phyloP scores from a whole-genome alignment of 106 monocot species.

The Iris macrosiphon region DNA sequence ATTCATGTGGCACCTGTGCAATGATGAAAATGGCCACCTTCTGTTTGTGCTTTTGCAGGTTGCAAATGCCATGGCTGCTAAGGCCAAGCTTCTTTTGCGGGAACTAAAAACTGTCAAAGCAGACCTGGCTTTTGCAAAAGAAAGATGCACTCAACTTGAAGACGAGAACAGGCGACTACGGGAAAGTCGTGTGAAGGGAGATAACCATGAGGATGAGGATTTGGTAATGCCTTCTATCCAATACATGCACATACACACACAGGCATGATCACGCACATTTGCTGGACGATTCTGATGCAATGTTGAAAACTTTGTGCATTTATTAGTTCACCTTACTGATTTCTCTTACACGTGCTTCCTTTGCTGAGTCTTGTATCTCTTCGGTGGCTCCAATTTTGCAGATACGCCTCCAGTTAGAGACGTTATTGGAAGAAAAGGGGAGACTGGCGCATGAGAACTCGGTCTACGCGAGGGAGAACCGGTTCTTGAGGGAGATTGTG shows the following conservation, averaged over 20 bases:
- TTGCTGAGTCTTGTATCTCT: not conserved
- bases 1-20: no score
- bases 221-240: conserved; percentile 32
- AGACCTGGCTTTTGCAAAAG: conserved; percentile 89
- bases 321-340: no score
- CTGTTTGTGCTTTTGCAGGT: conserved; percentile 35
- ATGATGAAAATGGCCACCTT: conserved; percentile 42
- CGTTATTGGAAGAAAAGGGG: conserved; percentile 76
- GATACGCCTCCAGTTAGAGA: conserved; percentile 85
- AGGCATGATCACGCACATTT: no score
- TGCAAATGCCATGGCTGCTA: conserved; percentile 99
- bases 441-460: conserved; percentile 76
- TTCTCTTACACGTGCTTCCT: no score
- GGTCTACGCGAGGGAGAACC: conserved; percentile 69
- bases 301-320: no score
- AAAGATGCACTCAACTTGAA: conserved; percentile 81
- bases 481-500: conserved; percentile 85
- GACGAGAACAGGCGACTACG: conserved; percentile 85
- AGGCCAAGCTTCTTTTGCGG: conserved; percentile 84
- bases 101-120: conserved; percentile 92
- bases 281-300: no score
- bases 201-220: conserved; percentile 78
- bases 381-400: conserved; percentile 7
- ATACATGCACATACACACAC: no score
- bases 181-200: conserved; percentile 68